Evolutionary conservation across 306 rosid genomes (phyloP).

Genomic region (Cicer arietinum): DNA sequence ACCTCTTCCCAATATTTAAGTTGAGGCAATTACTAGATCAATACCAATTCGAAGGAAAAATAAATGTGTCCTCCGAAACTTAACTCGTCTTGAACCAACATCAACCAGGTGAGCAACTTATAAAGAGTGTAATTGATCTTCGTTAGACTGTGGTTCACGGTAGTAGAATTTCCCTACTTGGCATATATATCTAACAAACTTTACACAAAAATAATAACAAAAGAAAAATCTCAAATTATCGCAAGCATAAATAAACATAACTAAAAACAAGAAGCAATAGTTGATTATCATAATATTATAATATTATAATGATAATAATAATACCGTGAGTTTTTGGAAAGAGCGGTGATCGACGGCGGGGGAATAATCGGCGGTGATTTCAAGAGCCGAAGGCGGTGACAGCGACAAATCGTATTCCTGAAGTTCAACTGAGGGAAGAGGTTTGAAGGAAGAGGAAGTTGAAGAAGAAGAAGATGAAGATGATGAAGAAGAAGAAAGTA

Average conservation of each 20-base stretch:
- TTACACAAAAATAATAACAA: neutral
- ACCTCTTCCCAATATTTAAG: no score
- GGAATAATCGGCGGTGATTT: constrained; percentile 54
- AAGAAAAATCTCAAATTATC: neutral
- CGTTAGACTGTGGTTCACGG: no score
- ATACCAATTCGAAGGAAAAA: no score
- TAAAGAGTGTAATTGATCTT: no score
- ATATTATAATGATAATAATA: neutral
- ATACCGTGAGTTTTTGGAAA: constrained; percentile 71
- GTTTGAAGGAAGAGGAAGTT: constrained; percentile 61
- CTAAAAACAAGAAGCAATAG: neutral
- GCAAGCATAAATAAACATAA: neutral
- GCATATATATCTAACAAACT: constrained; percentile 7
- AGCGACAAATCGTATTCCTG: constrained; percentile 53
- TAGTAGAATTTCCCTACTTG: no score
- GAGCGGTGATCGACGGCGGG: constrained; percentile 43
- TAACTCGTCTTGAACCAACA: no score
- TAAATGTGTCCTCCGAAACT: no score
- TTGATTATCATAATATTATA: neutral
- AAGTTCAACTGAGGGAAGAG: constrained; percentile 79
- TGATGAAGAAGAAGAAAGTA: constrained; percentile 64
- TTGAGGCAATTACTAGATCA: no score
- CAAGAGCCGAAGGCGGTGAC: constrained; percentile 40
- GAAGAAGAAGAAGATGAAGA: constrained; percentile 53
- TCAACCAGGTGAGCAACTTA: no score